A percentile compares a stretch with the other conserved stretches of the same genome.
These are phyloP conservation scores for Monascus purpureus DNA, from an alignment of 495 filamentous ascomycete genomes.

Conservation along the genomic window DNA sequence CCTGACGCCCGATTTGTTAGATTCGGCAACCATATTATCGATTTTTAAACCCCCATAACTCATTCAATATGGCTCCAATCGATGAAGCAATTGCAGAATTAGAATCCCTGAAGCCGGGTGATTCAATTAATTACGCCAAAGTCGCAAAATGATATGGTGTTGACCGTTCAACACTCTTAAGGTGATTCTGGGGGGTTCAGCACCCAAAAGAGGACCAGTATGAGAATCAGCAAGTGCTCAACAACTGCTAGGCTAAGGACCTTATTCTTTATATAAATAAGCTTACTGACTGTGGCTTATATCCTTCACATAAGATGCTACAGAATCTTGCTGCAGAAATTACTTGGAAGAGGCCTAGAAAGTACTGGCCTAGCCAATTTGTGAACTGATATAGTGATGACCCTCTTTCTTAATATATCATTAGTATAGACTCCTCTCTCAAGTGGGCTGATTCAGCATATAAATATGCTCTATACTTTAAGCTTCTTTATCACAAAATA, in stretches of 20 bases:
- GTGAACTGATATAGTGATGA: neutral
- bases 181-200: neutral
- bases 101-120: neutral
- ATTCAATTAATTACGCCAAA: neutral
- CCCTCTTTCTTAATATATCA: neutral
- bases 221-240: constrained; percentile 1
- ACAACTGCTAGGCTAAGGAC: neutral
- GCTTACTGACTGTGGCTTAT: neutral
- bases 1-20: too few species aligned
- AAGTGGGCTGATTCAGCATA: constrained; percentile 1
- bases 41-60: neutral
- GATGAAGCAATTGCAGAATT: neutral
- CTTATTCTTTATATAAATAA: constrained; percentile 1
- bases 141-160: neutral
- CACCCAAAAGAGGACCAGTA: neutral
- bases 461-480: constrained; percentile 5
- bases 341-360: neutral
- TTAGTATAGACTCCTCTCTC: neutral
- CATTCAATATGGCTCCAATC: neutral
- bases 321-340: neutral
- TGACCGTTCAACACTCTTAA: constrained; percentile 1
- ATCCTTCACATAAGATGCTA: neutral
- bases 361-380: neutral
- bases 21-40: too few species aligned
- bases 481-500: constrained; percentile 1